A percentile compares a stretch with the other conserved stretches of the same genome.
phyloP scores from a whole-genome alignment of 257 asterid species.

The Plantago elongata region DNA sequence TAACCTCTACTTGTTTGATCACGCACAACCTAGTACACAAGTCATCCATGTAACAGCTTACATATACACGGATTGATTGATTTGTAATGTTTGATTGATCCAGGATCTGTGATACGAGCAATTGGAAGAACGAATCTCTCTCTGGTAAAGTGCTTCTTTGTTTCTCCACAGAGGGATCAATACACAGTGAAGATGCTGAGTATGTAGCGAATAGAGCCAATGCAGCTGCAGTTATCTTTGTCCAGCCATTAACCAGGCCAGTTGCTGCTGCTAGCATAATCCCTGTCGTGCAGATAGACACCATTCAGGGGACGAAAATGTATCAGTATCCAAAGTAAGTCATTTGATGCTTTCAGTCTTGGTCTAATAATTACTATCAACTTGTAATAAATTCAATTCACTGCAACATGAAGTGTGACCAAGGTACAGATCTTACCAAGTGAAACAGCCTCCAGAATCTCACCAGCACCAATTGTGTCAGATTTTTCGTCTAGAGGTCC shows the following conservation, averaged over 20 bases:
- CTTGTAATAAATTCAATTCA: neutral
- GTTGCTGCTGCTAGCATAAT: conserved; percentile 37
- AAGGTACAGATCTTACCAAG: conserved; percentile 36
- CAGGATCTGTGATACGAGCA: conserved; percentile 28
- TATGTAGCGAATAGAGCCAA: conserved; percentile 27
- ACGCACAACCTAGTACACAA: neutral
- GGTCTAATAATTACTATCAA: neutral
- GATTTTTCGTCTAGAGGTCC: conserved; percentile 66
- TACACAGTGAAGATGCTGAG: conserved; percentile 32
- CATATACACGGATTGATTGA: neutral
- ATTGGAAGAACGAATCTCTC: conserved; percentile 26
- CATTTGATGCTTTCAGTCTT: neutral
- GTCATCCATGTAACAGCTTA: neutral
- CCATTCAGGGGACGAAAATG: conserved; percentile 42
- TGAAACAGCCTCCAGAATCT: conserved; percentile 31
- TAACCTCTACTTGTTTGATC: neutral
- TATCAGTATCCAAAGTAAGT: conserved; percentile 26
- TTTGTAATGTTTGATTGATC: neutral
- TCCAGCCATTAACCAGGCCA: conserved; percentile 42
- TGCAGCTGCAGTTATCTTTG: conserved; percentile 49
- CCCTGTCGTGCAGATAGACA: conserved; percentile 44
- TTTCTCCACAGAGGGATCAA: conserved; percentile 32
- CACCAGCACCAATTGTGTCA: conserved; percentile 53
- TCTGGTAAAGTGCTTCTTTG: conserved; percentile 40
- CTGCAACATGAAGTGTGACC: conserved; percentile 25